Base-by-base conservation (phyloP, 805 yeast genomes). In the Saccharomycopsis sp. region DNA sequence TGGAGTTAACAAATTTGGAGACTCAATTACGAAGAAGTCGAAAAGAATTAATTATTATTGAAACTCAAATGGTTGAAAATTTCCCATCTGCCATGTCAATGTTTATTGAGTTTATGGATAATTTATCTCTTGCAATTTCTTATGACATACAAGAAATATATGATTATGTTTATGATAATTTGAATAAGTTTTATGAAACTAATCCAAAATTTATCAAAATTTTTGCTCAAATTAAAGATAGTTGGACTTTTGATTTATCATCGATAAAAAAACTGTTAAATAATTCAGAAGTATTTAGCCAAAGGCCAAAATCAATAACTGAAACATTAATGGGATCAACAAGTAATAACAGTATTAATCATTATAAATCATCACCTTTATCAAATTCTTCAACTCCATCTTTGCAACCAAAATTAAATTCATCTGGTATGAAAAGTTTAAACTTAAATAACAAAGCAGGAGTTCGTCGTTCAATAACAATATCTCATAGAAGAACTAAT, bases 21-120 rank as follows among this genome's bases (percentile, higher is more conserved):
- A 38, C 42, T 1, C 47, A 58, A n/a, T 31, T 57, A 4, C 43
- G 49, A n/a, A 53, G 51, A 36, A 14, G 29, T 12, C 34, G 26
- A 8, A 40, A 43, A 40, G 40, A 36, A 13, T 28, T 42, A 8
- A 49, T 50, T 4, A 49, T 49, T 5, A 40, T 58, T 14, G 58
- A 60, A 42, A 51, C 51, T 14, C 61, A 58, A 37, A 42, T 56
- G 13, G 52, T 51, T 30, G 40, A 55, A 5, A 44, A 58, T 3
- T 51, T 64, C 14, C 72, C 72, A 2, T 64, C 62, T 44, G 53
- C 59, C 2, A 42, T 59, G 25, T 45, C 53, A 3, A 56, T 62
- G 29, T 51, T 63, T 36, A 67, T 62, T 40, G 72, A 67, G 46
- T 66, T 64, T 47, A 55, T 64, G 3, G 66, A 62, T 19, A 47